phyloP scores from a whole-genome alignment of 2,329 filamentous ascomycete species.

The Botrytis aclada region DNA sequence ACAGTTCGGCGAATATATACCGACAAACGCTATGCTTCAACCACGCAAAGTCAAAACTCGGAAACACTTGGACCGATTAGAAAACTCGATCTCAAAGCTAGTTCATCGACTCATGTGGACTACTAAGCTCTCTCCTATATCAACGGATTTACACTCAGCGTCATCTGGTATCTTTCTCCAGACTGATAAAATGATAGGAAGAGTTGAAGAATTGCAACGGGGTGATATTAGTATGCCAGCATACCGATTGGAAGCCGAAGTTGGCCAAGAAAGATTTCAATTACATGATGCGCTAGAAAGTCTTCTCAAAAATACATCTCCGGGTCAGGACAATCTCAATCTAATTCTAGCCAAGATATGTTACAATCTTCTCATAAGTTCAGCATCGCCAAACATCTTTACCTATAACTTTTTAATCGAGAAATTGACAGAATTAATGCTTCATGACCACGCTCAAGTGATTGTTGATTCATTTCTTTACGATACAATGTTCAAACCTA shows the following conservation, averaged over 20 bases:
- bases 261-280: conserved; percentile 24
- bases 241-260: conserved; percentile 22
- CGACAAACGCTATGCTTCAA: neutral
- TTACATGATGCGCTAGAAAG: conserved; percentile 30
- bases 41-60: conserved; percentile 27
- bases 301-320: conserved; percentile 23
- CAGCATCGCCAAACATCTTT: conserved; percentile 60
- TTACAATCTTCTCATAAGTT: conserved; percentile 64
- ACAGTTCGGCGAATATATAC: conserved; percentile 9
- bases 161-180: conserved; percentile 16
- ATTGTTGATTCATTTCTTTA: conserved; percentile 52
- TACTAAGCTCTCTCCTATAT: conserved; percentile 19
- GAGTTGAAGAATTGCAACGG: conserved; percentile 24
- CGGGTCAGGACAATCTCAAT: conserved; percentile 25
- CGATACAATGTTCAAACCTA: conserved; percentile 36
- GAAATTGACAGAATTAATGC: conserved; percentile 55
- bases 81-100: conserved; percentile 28
- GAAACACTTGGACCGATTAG: conserved; percentile 29
- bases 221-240: conserved; percentile 26
- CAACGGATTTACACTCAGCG: conserved; percentile 1
- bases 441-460: conserved; percentile 50
- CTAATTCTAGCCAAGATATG: conserved; percentile 43
- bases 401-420: conserved; percentile 70
- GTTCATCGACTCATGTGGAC: conserved; percentile 27
- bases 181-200: conserved; percentile 24